Conservation (phyloP, 768 basidiomycete species). For the Saitozyma sp. region DNA sequence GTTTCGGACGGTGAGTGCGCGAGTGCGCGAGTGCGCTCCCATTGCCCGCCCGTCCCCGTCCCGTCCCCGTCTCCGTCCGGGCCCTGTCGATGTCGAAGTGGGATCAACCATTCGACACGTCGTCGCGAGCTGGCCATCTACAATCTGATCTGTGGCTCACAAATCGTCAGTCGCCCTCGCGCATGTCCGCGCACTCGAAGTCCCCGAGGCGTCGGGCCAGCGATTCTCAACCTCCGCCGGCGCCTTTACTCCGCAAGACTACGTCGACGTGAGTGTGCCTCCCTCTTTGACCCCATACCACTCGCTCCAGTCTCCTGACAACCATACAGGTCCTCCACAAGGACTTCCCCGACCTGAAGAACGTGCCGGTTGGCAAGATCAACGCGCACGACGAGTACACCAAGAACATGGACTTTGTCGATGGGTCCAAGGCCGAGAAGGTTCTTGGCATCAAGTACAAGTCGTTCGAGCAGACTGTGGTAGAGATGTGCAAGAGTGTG, state of each 20-base stretch:
- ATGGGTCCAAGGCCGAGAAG: conserved; percentile 34
- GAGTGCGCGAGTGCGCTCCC: too few species aligned
- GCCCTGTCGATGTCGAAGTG: too few species aligned
- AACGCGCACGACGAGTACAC: conserved; percentile 23
- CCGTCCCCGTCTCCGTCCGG: too few species aligned
- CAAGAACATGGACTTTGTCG: conserved; percentile 16
- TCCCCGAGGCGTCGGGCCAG: conserved; percentile 58
- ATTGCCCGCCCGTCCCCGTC: too few species aligned
- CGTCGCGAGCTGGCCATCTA: neutral
- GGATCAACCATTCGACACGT: neutral
- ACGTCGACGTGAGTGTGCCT: conserved; percentile 30
- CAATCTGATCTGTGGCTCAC: neutral
- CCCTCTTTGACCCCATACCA: too few species aligned
- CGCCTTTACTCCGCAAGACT: conserved; percentile 46
- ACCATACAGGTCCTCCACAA: conserved; percentile 9
- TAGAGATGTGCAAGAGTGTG: conserved; percentile 43
- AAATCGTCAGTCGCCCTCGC: conserved; percentile 57
- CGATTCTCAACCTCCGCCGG: conserved; percentile 60
- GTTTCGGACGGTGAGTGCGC: conserved; percentile 35
- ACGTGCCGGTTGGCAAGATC: conserved; percentile 35
- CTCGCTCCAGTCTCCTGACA: neutral
- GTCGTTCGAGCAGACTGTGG: conserved; percentile 18
- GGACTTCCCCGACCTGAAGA: conserved; percentile 35
- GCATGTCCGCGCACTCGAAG: conserved; percentile 61
- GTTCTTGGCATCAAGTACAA: conserved; percentile 41